Evolutionary conservation across 805 yeast genomes (phyloP).

Genomic region (Candida piceae): DNA sequence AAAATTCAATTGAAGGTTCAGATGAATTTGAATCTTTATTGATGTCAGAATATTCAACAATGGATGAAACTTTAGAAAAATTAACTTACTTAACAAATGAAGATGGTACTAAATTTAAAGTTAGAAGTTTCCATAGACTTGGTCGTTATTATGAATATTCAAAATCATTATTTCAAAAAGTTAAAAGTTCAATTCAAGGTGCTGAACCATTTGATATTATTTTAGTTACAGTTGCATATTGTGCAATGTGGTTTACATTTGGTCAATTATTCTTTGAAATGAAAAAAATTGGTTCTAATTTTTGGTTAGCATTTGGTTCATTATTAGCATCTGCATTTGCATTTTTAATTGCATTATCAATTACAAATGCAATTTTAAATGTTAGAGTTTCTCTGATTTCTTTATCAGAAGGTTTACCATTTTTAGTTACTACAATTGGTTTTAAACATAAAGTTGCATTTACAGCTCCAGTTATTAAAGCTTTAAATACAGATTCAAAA

Average conservation of each 20-base stretch:
- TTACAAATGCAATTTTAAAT: conserved; percentile 51
- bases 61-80: conserved; percentile 20
- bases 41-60: conserved; percentile 26
- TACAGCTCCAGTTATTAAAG: conserved; percentile 52
- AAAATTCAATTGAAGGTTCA: conserved; percentile 34
- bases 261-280: conserved; percentile 69
- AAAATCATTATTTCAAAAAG: conserved; percentile 34
- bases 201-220: conserved; percentile 86
- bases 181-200: conserved; percentile 47
- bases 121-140: conserved; percentile 51
- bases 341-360: conserved; percentile 69
- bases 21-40: conserved; percentile 38
- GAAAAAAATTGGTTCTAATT: conserved; percentile 72
- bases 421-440: conserved; percentile 86
- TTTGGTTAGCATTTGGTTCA: conserved; percentile 82
- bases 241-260: conserved; percentile 84
- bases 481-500: conserved; percentile 27
- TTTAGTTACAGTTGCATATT: conserved; percentile 72
- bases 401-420: conserved; percentile 88
- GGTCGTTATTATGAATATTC: conserved; percentile 53
- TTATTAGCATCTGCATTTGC: conserved; percentile 77
- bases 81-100: conserved; percentile 15
- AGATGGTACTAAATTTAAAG: conserved; percentile 56
- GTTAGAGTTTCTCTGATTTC: conserved; percentile 65
- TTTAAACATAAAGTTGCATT: conserved; percentile 79